Percentiles rank a stretch among this genome's conserved stretches.
These are phyloP conservation scores for Neospora caninum DNA, from an alignment of 169 alveolate species.

Conservation along the genomic window DNA sequence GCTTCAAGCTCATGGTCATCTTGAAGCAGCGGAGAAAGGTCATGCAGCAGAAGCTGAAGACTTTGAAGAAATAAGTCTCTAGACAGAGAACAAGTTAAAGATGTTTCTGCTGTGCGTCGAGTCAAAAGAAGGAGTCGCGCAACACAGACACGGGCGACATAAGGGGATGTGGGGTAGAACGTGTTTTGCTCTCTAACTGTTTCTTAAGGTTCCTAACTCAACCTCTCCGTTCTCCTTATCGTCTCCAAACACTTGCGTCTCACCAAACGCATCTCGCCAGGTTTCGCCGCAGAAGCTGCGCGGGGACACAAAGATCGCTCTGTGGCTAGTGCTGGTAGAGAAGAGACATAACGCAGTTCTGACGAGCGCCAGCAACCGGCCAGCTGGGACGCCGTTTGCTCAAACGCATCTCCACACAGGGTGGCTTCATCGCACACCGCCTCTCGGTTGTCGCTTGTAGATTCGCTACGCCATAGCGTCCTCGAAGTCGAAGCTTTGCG, in stretches of 20 bases:
- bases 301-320: too few relatives aligned
- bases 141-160: background rate
- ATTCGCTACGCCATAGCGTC: too few relatives aligned
- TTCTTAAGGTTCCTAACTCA: background rate
- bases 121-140: background rate
- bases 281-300: too few relatives aligned
- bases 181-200: background rate
- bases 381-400: too few relatives aligned
- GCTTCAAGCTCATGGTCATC: conserved; percentile 86
- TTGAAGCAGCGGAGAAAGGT: conserved; percentile 75
- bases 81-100: background rate
- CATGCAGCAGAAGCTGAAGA: conserved; percentile 64
- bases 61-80: background rate
- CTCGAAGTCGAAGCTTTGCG: too few relatives aligned
- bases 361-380: too few relatives aligned
- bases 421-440: too few relatives aligned
- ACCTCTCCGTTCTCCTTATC: background rate
- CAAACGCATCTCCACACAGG: too few relatives aligned
- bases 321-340: too few relatives aligned
- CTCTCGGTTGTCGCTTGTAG: too few relatives aligned
- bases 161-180: background rate
- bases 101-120: background rate
- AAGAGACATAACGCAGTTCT: too few relatives aligned
- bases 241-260: background rate
- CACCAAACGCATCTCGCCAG: background rate